Base-by-base conservation (phyloP, 495 filamentous ascomycete species). In the Hypoxylon lenormandii region DNA sequence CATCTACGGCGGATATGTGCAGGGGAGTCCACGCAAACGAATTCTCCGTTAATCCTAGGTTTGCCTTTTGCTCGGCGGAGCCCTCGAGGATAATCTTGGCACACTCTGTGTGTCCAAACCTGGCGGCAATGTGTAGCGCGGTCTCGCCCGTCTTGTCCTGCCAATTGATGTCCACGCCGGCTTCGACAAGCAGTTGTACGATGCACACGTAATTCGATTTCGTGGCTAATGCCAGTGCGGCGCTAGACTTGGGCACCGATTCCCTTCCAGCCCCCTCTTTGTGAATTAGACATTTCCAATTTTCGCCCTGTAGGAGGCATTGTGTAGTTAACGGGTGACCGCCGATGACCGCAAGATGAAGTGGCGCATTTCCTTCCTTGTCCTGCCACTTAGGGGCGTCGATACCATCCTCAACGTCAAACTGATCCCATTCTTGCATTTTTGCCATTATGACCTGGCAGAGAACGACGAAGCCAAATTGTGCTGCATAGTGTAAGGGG, bases 81-180 rank as follows among this genome's bases (percentile, higher is more conserved):
- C 91, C 92, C 6, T 89, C 80, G 8, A 98, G 75, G 18, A 98
- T 78, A 23, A 90, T 87, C 59, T 80, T 83, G 0, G 90, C 92
- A 72, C 95, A 98, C 52, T 93, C 84, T 36, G 85, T 84, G 72
- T 96, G 91, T 11, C 91, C 93, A 74, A 93, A 94, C 33, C 93
- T 88, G 21, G 96, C 96, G 12, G 95, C 94, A 73, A 97, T 85
- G 74, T 98, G 96, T 42, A 98, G 77, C 3, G 94, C 93, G 28
- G 93, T 93, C 79, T 98, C 96, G n/a, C 94, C 94, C 43, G 91
- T 89, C 58, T 91, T 87, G 74, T 97, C 93, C 76, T 94, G 93
- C 81, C 93, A 95, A 75, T 98, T 96, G 77, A 97, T 89, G 72
- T 97, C 92, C 1, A 97, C 91, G 0, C 93, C 93, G 1, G 95